Base-by-base conservation (phyloP, 2,329 filamentous ascomycete genomes). In the Tolypocladium ophioglossoides region DNA sequence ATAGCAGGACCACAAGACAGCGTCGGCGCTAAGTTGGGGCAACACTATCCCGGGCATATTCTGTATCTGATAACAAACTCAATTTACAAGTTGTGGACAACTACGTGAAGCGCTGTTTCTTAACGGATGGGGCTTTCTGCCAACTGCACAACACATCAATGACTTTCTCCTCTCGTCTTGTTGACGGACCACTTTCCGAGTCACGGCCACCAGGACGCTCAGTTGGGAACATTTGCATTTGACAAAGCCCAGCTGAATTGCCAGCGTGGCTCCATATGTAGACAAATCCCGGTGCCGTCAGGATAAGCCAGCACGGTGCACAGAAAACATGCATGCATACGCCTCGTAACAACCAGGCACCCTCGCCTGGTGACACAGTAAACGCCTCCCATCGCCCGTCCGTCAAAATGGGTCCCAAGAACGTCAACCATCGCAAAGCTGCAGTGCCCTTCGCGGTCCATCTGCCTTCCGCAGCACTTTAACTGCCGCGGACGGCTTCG, bases 261-360 rank as follows among this genome's bases (percentile, higher is more conserved):
- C 18, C 38, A 39, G 18, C 38, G 8, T 20, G 38, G n/a, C 38
- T 34, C 44, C 20, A 32, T 27, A n/a, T 10, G 27, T 34, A 48
- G 44, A 18, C 27, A n/a, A n/a, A 48, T 32, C 18, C 20, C 11
- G 27, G 32, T 34, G 41, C 44, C 27, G 44, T 32, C 18, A 32
- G 44, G 44, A 48, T 34, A 18, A 20, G 44, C 48, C 20, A 38
- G 20, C 18, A 37, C 14, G 27, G 11, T 24, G 32, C 34, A 24
- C 7, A 18, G 48, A 50, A 1, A 56, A 52, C 14, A 62, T 54
- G 18, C 38, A 52, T 52, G 50, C 37, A 41, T 51, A 51, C 38
- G 50, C 50, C 38, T 34, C 50, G 39, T 40, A 52, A 38, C 48
- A 50, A 18, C 34, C n/a, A 50, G 48, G 34, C 20, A 32, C 12